Base-by-base conservation (phyloP, 139 green algal genomes). In the Picochlorum sp. region DNA sequence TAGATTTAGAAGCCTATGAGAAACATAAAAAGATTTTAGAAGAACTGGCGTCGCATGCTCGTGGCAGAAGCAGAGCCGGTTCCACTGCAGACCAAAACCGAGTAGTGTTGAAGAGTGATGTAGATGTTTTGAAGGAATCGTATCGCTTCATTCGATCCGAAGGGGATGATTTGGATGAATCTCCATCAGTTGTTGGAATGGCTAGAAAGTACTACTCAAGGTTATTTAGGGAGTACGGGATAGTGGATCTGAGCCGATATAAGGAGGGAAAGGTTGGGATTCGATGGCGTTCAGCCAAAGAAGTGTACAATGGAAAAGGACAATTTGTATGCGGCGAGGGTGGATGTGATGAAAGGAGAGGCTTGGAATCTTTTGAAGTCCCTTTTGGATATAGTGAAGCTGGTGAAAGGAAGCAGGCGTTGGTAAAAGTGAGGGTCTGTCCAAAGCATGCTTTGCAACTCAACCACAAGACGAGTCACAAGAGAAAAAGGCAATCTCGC, bases 141-240 rank as follows among this genome's bases (percentile, higher is more conserved):
- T 76, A 88, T 68, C n/a, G 78, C 29, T 85, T 85, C 55, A 63
- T 85, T 7, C 68, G 85, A 1, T 53, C 50, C 1, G 74, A 78
- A 25, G 87, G 95, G 50, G 77, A 89, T 50, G 65, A 16, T 3
- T 25, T 31, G 4, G 65, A 65, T 12, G 57, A 43, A 39, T 57
- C 47, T 53, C 22, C 44, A 31, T 29, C n/a, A 26, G 87, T 80
- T 28, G 74, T 74, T 41, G 59, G 75, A 0, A 65, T 96, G 25
- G 85, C 88, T 1, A 72, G 69, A 25, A 57, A 64, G 3, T 96
- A 96, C 70, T 94, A 96, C 50, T 59, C 81, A 40, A 78, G 85
- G 41, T 76, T 97, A 12, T 96, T 89, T 72, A 84, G 82, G 51
- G 90, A 95, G 67, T 97, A 94, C 58, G 80, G 68, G 62, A 84